Evolutionary conservation across 2,329 filamentous ascomycete species (phyloP).

Genomic region (Xylaria sp.): DNA sequence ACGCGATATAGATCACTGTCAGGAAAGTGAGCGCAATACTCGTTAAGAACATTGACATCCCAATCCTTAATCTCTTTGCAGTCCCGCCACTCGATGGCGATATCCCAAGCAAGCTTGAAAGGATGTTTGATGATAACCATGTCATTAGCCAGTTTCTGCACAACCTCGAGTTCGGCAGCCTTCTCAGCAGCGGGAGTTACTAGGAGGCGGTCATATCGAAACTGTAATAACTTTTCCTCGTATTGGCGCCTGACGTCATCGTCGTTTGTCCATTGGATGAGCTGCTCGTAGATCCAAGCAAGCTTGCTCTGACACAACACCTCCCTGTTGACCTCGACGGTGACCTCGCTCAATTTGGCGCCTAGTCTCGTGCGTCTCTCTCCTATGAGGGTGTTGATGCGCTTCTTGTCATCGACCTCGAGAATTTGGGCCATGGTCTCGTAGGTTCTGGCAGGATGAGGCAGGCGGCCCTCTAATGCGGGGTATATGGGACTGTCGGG

Average conservation of each 20-base stretch:
- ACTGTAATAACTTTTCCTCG: constrained; percentile 88
- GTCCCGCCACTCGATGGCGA: constrained; percentile 90
- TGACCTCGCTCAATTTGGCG: constrained; percentile 84
- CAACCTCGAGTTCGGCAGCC: constrained; percentile 73
- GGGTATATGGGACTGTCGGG: constrained; percentile 84
- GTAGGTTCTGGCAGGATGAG: constrained; percentile 83
- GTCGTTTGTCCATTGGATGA: constrained; percentile 91
- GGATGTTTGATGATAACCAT: constrained; percentile 98
- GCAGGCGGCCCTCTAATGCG: constrained; percentile 84
- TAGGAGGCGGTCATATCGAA: constrained; percentile 81
- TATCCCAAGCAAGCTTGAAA: constrained; percentile 89
- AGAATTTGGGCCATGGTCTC: constrained; percentile 83
- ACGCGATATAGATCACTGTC: constrained; percentile 84
- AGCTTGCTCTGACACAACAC: constrained; percentile 80
- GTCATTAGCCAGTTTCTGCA: constrained; percentile 81
- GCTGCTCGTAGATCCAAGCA: constrained; percentile 81
- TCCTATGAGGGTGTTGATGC: constrained; percentile 88
- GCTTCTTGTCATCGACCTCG: constrained; percentile 87
- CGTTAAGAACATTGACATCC: constrained; percentile 80
- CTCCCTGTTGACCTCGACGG: constrained; percentile 86
- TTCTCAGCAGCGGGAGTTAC: constrained; percentile 76
- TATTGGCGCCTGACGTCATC: constrained; percentile 85
- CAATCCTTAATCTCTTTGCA: constrained; percentile 77
- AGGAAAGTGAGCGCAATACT: constrained; percentile 87
- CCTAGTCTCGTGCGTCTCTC: constrained; percentile 89